Percentiles rank a stretch among this genome's conserved stretches.
These are phyloP conservation scores for Limnomonas spitsbergensis DNA, from an alignment of 139 green algal species.

Conservation along the genomic window DNA sequence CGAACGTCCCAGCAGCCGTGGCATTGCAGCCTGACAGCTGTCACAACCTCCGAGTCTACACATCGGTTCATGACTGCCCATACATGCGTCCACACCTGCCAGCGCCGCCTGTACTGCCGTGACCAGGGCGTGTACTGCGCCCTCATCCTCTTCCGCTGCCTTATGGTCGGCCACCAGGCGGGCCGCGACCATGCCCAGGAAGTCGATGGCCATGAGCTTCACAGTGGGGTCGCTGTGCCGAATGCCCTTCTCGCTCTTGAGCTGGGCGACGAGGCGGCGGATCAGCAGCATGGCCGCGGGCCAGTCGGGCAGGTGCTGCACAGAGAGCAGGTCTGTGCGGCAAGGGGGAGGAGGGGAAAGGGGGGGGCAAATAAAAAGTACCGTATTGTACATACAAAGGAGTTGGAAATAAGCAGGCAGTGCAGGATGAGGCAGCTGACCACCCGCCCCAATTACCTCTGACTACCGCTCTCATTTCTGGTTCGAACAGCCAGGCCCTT, in stretches of 20 bases:
- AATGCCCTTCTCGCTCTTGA: slow-evolving; percentile 43
- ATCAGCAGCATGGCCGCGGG: slow-evolving; percentile 64
- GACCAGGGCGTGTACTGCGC: slow-evolving; percentile 19
- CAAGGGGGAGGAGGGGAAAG: not conserved
- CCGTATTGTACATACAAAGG: not conserved
- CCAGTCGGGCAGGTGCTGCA: slow-evolving; percentile 64
- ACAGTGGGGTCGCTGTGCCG: slow-evolving; percentile 48
- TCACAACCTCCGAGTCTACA: too few species aligned
- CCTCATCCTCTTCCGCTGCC: slow-evolving; percentile 14
- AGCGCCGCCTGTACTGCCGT: not conserved
- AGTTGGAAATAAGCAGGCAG: not conserved
- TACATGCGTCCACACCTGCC: not conserved
- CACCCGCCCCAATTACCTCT: not conserved
- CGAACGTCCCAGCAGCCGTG: too few species aligned
- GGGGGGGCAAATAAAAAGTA: not conserved
- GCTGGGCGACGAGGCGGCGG: slow-evolving; percentile 45
- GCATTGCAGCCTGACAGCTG: too few species aligned
- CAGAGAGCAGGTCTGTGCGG: slow-evolving; percentile 53
- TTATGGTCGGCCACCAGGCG: slow-evolving; percentile 31
- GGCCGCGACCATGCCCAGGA: slow-evolving; percentile 52
- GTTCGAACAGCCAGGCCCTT: too few species aligned
- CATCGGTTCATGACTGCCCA: too few species aligned
- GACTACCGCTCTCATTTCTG: not conserved
- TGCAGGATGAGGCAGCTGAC: not conserved
- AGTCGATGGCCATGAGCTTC: slow-evolving; percentile 54